phyloP scores from a whole-genome alignment of 495 filamentous ascomycete genomes.

The Neurospora sp. region DNA sequence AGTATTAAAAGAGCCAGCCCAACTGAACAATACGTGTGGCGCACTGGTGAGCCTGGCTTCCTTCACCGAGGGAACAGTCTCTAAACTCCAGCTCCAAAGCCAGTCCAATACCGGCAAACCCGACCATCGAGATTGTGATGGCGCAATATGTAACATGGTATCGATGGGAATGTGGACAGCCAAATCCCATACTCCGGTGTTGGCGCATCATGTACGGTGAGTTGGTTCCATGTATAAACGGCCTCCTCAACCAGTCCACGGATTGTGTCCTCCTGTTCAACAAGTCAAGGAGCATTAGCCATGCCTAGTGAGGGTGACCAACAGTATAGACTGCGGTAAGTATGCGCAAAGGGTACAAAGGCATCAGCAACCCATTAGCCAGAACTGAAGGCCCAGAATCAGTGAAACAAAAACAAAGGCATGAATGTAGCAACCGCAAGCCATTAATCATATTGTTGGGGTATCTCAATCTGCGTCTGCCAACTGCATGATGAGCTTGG shows the following conservation, averaged over 20 bases:
- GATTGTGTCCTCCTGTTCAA: background rate
- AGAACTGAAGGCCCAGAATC: background rate
- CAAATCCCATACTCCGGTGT: background rate
- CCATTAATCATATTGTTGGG: background rate
- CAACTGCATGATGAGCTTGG: slow-evolving; percentile 64
- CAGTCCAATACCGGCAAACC: background rate
- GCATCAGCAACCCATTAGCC: background rate
- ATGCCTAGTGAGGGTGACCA: background rate
- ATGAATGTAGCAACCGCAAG: background rate
- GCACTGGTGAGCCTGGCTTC: background rate
- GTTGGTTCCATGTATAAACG: background rate
- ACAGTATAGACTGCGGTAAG: background rate
- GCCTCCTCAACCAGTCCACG: background rate
- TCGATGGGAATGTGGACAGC: too few species aligned
- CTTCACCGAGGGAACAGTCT: background rate
- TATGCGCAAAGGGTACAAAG: background rate
- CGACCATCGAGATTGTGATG: background rate
- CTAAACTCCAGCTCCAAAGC: background rate
- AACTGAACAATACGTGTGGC: background rate
- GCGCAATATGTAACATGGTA: background rate
- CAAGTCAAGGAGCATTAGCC: background rate
- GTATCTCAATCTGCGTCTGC: slow-evolving; percentile 49
- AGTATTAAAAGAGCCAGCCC: background rate
- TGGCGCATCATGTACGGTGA: background rate
- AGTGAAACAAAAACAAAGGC: background rate